A percentile compares a stretch with the other conserved stretches of the same genome.
Conservation (phyloP, 805 yeast species). For the Saccharomycopsis sp. region DNA sequence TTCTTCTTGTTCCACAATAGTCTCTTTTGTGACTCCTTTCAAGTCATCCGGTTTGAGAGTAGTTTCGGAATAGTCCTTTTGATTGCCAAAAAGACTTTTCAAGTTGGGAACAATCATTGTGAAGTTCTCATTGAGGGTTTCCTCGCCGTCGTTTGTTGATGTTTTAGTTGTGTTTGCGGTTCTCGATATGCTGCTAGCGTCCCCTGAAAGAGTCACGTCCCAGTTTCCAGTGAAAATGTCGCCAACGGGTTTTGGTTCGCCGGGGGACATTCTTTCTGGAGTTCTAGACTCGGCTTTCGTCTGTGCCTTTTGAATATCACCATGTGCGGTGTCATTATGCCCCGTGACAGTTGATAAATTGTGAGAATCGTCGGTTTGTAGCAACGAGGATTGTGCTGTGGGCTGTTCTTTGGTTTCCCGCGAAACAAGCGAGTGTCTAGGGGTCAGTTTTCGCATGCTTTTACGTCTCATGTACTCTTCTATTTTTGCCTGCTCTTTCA, state of each 20-base stretch:
- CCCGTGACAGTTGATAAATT: too few species aligned
- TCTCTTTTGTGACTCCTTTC: not conserved
- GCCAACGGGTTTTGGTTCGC: not conserved
- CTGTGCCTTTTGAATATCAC: too few species aligned
- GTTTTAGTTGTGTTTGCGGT: not conserved
- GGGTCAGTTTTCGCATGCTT: too few species aligned
- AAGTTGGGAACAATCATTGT: not conserved
- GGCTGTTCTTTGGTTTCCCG: constrained; percentile 8
- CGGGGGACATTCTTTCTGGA: too few species aligned
- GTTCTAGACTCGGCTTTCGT: too few species aligned
- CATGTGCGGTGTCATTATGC: too few species aligned
- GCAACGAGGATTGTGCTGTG: too few species aligned
- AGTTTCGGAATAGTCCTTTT: not conserved
- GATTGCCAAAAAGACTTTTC: not conserved
- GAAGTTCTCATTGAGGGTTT: not conserved
- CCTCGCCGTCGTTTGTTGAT: not conserved
- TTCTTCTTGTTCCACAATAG: not conserved
- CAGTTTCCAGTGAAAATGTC: constrained; percentile 9
- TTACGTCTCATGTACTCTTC: not conserved
- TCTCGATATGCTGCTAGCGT: not conserved
- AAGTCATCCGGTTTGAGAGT: not conserved
- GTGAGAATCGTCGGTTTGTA: too few species aligned
- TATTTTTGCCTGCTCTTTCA: not conserved
- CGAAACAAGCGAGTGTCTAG: too few species aligned
- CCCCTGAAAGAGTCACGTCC: constrained; percentile 8